A percentile compares a stretch with the other conserved stretches of the same genome.
These are phyloP conservation scores for Alternaria postmessia DNA, from an alignment of 2,329 filamentous ascomycete genomes.

Conservation along the genomic window DNA sequence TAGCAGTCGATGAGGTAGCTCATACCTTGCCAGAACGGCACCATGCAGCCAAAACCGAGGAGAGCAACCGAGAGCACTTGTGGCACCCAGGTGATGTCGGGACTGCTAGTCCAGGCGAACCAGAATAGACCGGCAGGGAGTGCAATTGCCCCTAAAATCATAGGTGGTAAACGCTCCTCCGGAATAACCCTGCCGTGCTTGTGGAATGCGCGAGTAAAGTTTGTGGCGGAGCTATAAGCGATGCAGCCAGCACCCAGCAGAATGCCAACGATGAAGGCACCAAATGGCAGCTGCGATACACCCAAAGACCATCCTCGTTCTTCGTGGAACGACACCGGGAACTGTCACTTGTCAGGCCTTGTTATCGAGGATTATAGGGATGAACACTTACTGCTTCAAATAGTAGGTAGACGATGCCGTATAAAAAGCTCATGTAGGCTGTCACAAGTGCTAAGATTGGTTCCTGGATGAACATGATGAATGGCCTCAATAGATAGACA, in stretches of 20 bases:
- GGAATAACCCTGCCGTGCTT: conserved; percentile 61
- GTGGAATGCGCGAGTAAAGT: conserved; percentile 43
- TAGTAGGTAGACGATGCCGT: conserved; percentile 68
- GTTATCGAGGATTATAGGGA: background rate
- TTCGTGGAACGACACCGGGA: conserved; percentile 73
- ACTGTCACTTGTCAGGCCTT: conserved; percentile 25
- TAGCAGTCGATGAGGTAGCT: conserved; percentile 80
- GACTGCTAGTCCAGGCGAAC: conserved; percentile 65
- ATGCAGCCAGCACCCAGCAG: conserved; percentile 56
- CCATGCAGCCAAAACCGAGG: conserved; percentile 75
- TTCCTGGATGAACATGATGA: conserved; percentile 65
- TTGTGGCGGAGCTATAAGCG: conserved; percentile 44
- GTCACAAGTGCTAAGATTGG: conserved; percentile 59
- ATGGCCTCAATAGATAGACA: conserved; percentile 73
- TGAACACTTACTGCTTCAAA: conserved; percentile 42
- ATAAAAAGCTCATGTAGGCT: conserved; percentile 73
- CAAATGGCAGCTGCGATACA: conserved; percentile 68
- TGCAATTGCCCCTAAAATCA: conserved; percentile 68
- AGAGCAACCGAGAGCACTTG: conserved; percentile 66
- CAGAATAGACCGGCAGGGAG: conserved; percentile 68
- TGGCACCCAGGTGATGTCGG: conserved; percentile 62
- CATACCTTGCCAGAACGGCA: conserved; percentile 83
- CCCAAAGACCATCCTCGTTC: conserved; percentile 70
- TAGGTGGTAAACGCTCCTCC: conserved; percentile 69
- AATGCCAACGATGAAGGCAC: conserved; percentile 70